Evolutionary conservation across 345 rosid genomes (phyloP), one percentile per base, ranked within the genome.

Genomic region (Dimocarpus longan): DNA sequence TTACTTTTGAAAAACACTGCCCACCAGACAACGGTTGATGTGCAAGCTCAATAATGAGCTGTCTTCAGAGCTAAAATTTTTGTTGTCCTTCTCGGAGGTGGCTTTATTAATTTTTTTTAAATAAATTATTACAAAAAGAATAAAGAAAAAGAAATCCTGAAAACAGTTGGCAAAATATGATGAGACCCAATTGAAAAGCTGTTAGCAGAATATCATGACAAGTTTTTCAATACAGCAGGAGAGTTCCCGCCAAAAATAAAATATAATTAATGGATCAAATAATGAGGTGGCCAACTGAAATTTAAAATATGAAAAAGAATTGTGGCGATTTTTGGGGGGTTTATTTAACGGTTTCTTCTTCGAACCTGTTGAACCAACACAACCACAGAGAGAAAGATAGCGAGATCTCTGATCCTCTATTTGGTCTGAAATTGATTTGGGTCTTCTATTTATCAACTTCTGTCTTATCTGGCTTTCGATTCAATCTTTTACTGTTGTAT

Each of bases 151-250:
- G 7, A 9, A 32, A 9, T 32, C 48, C 43, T 7, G 26, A 59
- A 12, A 73, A 59, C 76, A 57, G 52, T 73, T 57, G 76, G 66
- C 52, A n/a, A 37, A 57, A 73, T 39, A n/a, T 73, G 66, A 73
- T 59, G 66, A 57, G 52, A 10, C 22, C 52, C 32, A 73, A 39
- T 42, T 46, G 52, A 56, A 56, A 50, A 50, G 57, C 24, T 70
- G 32, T 10, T 3, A 26, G 42, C 44, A 37, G 69, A 32, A 15
- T 13, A 16, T 13, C 11, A 52, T 5, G 57, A 52, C n/a, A 52
- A 16, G n/a, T 32, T 28, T 16, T 60, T 75, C 60, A 63, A 64
- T 46, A 3, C 70, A 15, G 60, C 5, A 44, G 60, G 42, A 28
- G 65, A 19, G 22, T 32, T 74, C 69, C 77, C 69, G 70, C 68